Conservation (phyloP, 2,329 filamentous ascomycete species). For the Boeremia lycopersici region DNA sequence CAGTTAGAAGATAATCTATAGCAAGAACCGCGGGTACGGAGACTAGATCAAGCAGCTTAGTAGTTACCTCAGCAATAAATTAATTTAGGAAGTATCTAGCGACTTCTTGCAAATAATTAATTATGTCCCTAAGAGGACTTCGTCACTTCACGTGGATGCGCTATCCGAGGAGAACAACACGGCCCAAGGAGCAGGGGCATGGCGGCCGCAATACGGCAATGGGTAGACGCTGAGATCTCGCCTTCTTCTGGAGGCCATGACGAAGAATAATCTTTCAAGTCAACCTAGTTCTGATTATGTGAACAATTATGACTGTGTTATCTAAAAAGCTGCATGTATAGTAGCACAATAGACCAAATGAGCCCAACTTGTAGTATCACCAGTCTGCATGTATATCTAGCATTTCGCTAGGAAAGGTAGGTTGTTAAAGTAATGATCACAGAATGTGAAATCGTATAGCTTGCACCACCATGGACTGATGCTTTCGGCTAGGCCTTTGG, state of each 20-base stretch:
- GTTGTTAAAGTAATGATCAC: too few species aligned
- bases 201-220: not conserved
- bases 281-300: not conserved
- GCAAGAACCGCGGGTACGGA: slow-evolving; percentile 17
- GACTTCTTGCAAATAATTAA: not conserved
- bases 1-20: slow-evolving; percentile 18
- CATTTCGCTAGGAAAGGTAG: too few species aligned
- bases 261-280: not conserved
- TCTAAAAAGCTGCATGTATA: too few species aligned
- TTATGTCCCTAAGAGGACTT: not conserved
- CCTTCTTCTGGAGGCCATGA: not conserved
- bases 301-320: too few species aligned
- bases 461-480: too few species aligned
- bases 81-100: slow-evolving; percentile 3
- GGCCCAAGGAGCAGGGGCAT: not conserved
- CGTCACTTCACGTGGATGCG: not conserved
- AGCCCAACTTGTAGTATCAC: too few species aligned
- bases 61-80: slow-evolving; percentile 7
- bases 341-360: too few species aligned
- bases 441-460: too few species aligned
- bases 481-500: too few species aligned
- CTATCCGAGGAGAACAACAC: not conserved
- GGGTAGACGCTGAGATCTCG: not conserved
- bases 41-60: slow-evolving; percentile 10
- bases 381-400: too few species aligned